phyloP scores from a whole-genome alignment of 1,284 basidiomycete species.

The Porodaedalea pini region DNA sequence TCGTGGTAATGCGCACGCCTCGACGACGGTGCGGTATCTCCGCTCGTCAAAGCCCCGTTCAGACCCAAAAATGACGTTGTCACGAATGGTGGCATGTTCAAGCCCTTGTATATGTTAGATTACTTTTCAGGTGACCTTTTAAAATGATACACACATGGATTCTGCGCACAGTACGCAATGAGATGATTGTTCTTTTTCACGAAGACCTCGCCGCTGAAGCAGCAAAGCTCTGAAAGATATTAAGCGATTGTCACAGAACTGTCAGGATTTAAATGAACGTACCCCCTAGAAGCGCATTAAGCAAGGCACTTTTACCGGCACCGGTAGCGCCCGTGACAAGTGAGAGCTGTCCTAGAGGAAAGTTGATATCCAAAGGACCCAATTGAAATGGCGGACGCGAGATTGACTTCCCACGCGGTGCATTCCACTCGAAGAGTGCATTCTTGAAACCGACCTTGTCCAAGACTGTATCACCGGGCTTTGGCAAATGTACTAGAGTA shows the following conservation, averaged over 20 bases:
- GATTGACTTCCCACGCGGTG: conserved; percentile 30
- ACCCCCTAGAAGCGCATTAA: conserved; percentile 67
- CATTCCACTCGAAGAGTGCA: conserved; percentile 58
- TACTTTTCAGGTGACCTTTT: neutral
- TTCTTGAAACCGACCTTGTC: conserved; percentile 48
- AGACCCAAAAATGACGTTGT: conserved; percentile 81
- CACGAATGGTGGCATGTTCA: conserved; percentile 73
- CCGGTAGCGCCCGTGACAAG: conserved; percentile 75
- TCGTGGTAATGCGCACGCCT: conserved; percentile 73
- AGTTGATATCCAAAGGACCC: conserved; percentile 55
- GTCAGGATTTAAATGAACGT: conserved; percentile 26
- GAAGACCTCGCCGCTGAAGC: conserved; percentile 53
- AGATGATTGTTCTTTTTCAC: conserved; percentile 62
- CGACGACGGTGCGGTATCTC: conserved; percentile 70
- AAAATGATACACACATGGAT: conserved; percentile 48
- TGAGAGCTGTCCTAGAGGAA: conserved; percentile 57
- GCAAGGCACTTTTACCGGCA: conserved; percentile 72
- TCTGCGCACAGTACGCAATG: conserved; percentile 66
- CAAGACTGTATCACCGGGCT: conserved; percentile 18
- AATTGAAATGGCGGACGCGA: conserved; percentile 43
- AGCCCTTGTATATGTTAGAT: conserved; percentile 44
- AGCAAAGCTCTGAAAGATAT: conserved; percentile 58
- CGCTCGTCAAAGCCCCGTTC: conserved; percentile 58
- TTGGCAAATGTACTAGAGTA: conserved; percentile 37
- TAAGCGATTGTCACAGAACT: neutral